Evolutionary conservation across 805 yeast species (phyloP).

Genomic region (Ogataea naganishii): DNA sequence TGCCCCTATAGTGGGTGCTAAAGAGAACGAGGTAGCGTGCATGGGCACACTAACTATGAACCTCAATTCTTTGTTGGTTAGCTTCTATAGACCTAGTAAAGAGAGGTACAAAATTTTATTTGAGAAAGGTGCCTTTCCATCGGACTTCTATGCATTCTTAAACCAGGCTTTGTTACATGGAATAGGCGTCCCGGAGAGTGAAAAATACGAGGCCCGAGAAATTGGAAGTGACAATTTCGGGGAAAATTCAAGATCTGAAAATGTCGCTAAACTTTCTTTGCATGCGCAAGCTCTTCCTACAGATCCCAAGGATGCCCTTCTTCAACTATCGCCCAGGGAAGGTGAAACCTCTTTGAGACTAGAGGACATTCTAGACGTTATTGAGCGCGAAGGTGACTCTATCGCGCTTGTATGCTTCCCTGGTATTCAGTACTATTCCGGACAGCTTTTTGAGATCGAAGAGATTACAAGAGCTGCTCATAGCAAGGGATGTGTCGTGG

Average conservation of each 20-base stretch:
- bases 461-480: slow-evolving; percentile 62
- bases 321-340: slow-evolving; percentile 54
- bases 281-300: no score
- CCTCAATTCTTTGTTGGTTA: slow-evolving; percentile 61
- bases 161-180: slow-evolving; percentile 64
- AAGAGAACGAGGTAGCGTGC: slow-evolving; percentile 67
- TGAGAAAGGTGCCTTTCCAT: slow-evolving; percentile 86
- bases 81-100: slow-evolving; percentile 65
- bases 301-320: slow-evolving; percentile 43
- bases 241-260: background rate
- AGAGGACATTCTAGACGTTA: slow-evolving; percentile 47
- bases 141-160: slow-evolving; percentile 80
- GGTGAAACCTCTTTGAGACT: slow-evolving; percentile 53
- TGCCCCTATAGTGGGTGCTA: slow-evolving; percentile 72
- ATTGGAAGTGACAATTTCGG: no score
- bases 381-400: slow-evolving; percentile 48
- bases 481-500: slow-evolving; percentile 48
- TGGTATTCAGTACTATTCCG: slow-evolving; percentile 89
- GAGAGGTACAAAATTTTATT: slow-evolving; percentile 61
- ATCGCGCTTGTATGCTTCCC: slow-evolving; percentile 73
- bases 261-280: slow-evolving; percentile 9
- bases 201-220: no score
- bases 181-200: no score
- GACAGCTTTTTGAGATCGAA: slow-evolving; percentile 73
- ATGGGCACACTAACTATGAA: slow-evolving; percentile 85